Base-by-base conservation (phyloP, 1,139 yeast genomes). In the Pichia sp. region DNA sequence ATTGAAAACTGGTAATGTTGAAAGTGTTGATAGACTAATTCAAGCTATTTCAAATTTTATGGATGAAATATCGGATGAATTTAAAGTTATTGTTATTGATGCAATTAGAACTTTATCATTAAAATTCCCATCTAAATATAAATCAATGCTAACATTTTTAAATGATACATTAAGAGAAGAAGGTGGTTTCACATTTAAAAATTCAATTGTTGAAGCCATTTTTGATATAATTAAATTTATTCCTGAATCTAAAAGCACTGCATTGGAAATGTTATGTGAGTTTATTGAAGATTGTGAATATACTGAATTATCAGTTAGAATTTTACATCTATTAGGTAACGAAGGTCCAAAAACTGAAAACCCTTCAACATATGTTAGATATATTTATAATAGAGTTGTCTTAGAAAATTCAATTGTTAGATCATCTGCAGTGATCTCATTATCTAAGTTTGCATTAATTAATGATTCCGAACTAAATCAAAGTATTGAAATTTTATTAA, bases 271-370 rank as follows among this genome's bases (percentile, higher is more conserved):
- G 64, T 75, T 94, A 59, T 89, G 97, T 74, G 99, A 92, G 67
- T 89, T 89, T 63, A 94, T 92, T 59, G 99, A 94, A 69, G 99
- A 92, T 71, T 92, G 97, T 70, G 99, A 92, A 69, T 92, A 77
- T 70, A 86, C 96, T 37, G 97, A 89, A 68, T 79, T 92, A 53
- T 80, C 95, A 34, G 96, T 90, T 30, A 82, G 97, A 65, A 84
- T 92, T 54, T 76, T 92, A 66, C 96, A 89, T 68, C 71, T 90
- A 57, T 76, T 92, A 56, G 98, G 98, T 61, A 87, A 84, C 56
- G 96, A 89, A 68, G 99, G 98, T 54, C 97, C 98, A 59, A 71
- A 76, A 50, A 84, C 96, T 9, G 61, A 83, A 13, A 85, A 85
- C 57, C 97, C 98, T 48, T 85, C 96, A 3, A 76, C 87, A 63